Evolutionary conservation across 257 asterid species (phyloP).

Genomic region (Euphrasia confusa): DNA sequence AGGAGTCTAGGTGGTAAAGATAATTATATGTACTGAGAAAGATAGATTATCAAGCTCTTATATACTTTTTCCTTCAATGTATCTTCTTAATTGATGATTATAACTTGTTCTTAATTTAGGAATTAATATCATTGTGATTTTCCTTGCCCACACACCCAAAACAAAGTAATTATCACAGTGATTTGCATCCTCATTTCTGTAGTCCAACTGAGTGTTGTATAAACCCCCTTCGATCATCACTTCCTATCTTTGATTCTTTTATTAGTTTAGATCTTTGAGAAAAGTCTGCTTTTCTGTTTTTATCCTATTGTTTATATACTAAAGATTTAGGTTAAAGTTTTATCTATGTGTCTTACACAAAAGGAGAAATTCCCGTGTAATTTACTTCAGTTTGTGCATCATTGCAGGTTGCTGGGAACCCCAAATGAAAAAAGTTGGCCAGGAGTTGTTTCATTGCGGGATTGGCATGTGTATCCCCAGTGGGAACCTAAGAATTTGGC

Average conservation of each 20-base stretch:
- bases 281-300: neutral
- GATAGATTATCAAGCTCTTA: neutral
- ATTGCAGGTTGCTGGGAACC: constrained; percentile 76
- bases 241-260: too few relatives aligned
- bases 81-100: neutral
- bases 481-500: constrained; percentile 89
- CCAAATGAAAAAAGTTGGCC: constrained; percentile 91
- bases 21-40: constrained; percentile 4
- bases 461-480: constrained; percentile 93
- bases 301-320: neutral
- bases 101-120: neutral
- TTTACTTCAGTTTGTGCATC: constrained; percentile 8
- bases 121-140: neutral
- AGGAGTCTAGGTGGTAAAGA: neutral
- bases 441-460: constrained; percentile 67
- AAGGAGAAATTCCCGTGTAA: neutral
- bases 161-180: neutral
- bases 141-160: neutral
- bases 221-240: neutral
- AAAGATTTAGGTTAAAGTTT: neutral
- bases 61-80: neutral
- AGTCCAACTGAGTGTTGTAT: neutral
- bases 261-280: neutral
- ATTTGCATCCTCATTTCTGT: neutral
- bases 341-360: neutral